Evolutionary conservation across 2,329 filamentous ascomycete genomes (phyloP), one percentile per base, ranked within the genome.

Genomic region (Lizonia empirigonia): DNA sequence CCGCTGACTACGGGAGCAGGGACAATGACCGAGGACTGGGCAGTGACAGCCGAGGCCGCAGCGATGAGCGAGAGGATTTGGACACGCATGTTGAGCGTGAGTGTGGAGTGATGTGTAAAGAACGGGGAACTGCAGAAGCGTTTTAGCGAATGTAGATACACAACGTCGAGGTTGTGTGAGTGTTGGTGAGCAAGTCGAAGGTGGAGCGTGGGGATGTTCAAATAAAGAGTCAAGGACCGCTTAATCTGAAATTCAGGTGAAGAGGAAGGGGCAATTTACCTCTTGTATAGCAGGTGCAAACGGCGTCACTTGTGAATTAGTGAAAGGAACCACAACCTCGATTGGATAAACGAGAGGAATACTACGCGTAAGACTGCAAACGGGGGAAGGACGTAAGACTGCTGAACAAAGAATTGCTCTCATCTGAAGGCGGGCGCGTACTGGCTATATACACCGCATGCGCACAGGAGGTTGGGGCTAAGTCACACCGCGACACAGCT

Each of bases 1-100:
- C 59, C 60, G 33, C 53, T 59, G 24, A 73, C 62, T 18, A 64
- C 58, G 9, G 70, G 68, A 44, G 76, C 76, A 24, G 60, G 55
- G 19, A 58, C 52, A 42, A 60, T 42, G 23, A 61, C 52, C 8
- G 67, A 63, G 5, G 59, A 56, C 55, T 71, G 64, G 36, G 69
- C 68, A 55, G 41, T 55, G 52, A 64, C 68, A 38, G 61, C 56
- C 13, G 70, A 58, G 24, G 65, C 64, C 50, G 58, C 58, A 20
- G 68, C 68, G 45, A 71, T 47, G 41, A 71, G 27, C 23, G 70
- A 57, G 55, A 68, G 33, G 50, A 71, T 26, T 23, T 57, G 59
- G 44, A 56, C 32, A 35, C 64, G 71, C 71, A 74, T 74, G n/a
- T 55, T 70, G 63, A 27, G 46, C 41, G 57, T 44, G 32, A 38